Evolutionary conservation across 139 green algal genomes (phyloP).

Genomic region (Chlorella sp.): DNA sequence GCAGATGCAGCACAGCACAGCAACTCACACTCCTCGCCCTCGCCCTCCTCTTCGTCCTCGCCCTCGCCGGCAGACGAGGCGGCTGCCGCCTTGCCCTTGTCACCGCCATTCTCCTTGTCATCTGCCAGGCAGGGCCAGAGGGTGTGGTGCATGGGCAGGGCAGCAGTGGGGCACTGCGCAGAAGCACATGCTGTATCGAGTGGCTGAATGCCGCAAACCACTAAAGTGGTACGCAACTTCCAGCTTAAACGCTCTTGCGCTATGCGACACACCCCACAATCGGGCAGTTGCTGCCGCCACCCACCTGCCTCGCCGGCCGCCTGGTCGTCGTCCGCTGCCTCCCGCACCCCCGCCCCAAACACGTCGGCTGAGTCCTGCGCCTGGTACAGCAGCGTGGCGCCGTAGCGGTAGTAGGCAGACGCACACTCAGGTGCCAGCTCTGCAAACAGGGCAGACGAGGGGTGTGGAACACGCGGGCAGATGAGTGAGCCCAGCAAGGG

Average conservation of each 20-base stretch:
- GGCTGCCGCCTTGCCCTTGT: conserved; percentile 47
- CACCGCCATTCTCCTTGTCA: conserved; percentile 36
- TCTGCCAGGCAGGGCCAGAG: not conserved
- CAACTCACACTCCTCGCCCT: conserved; percentile 43
- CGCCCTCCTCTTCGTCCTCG: conserved; percentile 34
- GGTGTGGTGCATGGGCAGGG: not conserved
- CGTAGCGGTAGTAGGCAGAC: conserved; percentile 74
- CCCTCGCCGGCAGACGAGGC: conserved; percentile 9
- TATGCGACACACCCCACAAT: too few relatives aligned
- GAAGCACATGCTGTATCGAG: too few relatives aligned
- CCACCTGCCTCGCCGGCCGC: conserved; percentile 1
- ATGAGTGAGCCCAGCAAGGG: too few relatives aligned
- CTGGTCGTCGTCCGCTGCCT: conserved; percentile 32
- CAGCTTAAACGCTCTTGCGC: too few relatives aligned
- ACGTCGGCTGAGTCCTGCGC: conserved; percentile 68
- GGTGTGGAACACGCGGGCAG: not conserved
- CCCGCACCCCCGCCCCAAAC: conserved; percentile 46
- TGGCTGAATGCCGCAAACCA: too few relatives aligned
- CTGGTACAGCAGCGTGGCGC: conserved; percentile 69
- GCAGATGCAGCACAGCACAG: not conserved
- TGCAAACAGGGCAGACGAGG: not conserved
- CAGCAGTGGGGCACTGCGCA: not conserved
- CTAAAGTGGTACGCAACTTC: too few relatives aligned
- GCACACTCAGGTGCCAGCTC: conserved; percentile 65
- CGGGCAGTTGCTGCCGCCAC: not conserved